Base-by-base conservation (phyloP, 371 early-diverging fungal species). In the Funneliformis caledonium region DNA sequence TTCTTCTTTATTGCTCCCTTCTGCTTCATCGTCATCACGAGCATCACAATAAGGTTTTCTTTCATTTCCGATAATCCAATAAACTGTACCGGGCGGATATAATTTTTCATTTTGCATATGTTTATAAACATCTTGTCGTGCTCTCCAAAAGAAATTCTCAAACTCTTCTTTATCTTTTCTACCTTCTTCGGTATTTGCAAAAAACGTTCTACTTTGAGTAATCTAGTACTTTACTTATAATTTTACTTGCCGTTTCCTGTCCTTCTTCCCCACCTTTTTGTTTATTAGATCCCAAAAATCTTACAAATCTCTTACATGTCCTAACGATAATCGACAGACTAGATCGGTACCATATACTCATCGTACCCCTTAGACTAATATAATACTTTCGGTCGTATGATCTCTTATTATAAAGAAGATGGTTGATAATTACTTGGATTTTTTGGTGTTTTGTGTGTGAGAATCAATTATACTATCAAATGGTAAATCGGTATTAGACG, bases 351-450 rank as follows among this genome's bases (percentile, higher is more conserved):
- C 61, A 47, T 79, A 59, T 59, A n/a, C 72, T 70, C 80, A 79
- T 79, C n/a, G 80, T 79, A 4, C 80, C 80, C 19, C 80, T 52
- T 43, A 79, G 52, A 47, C 80, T 9, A 79, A 48, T 59, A 79
- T 79, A 31, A 79, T 79, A 16, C 59, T 59, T 69, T 52, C 43
- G 9, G 80, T 59, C 5, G 69, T 37, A 10, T 70, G 69, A 70
- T 79, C 80, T 31, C 72, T 52, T 60, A 79, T 70, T 70, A 79
- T 52, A 31, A 70, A 79, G 70, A 79, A 42, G 80, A 70, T 2
- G 80, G 80, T 60, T 64, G 52, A 79, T 79, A 79, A 60, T 43
- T 12, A 79, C 22, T 59, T 1, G 33, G 33, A 70, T 52, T 43
- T 5, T n/a, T 50, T 16, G 33, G 19, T 10, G 11, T 33, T 56